Conservation (phyloP, 108 stramenopile species). For the Bacterosira constricta region DNA sequence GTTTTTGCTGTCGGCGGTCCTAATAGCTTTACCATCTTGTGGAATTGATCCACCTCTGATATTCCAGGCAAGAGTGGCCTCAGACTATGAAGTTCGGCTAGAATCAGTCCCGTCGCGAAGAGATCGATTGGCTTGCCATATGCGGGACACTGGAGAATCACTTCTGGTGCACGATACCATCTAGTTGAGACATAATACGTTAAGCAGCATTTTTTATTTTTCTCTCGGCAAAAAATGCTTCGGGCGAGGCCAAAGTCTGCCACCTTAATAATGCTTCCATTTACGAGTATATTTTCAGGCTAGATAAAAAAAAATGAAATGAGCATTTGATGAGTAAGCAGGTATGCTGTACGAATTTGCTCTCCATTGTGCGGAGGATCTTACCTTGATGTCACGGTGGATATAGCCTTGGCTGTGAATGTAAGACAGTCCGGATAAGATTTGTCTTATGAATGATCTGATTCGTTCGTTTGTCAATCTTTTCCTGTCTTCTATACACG, state of each 20-base stretch:
- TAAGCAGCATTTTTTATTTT: conserved; percentile 40
- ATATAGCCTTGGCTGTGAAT: conserved; percentile 91
- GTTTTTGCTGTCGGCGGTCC: conserved; percentile 62
- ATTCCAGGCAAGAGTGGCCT: conserved; percentile 92
- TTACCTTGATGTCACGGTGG: conserved; percentile 91
- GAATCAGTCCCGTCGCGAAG: conserved; percentile 92
- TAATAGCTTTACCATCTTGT: conserved; percentile 81
- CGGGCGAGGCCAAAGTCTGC: conserved; percentile 96
- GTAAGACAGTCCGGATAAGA: conserved; percentile 85
- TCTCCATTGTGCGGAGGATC: background rate
- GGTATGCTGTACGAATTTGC: background rate
- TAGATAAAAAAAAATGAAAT: conserved; percentile 56
- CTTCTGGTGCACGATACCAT: conserved; percentile 98
- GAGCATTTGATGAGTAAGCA: conserved; percentile 71
- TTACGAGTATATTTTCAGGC: conserved; percentile 92
- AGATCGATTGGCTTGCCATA: conserved; percentile 94
- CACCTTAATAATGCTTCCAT: conserved; percentile 80
- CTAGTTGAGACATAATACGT: conserved; percentile 95
- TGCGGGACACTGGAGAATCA: conserved; percentile 68
- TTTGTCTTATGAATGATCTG: conserved; percentile 85
- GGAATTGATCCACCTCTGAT: conserved; percentile 90
- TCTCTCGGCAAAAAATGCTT: conserved; percentile 20
- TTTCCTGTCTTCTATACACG: conserved; percentile 13
- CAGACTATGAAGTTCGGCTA: conserved; percentile 91
- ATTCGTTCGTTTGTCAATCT: conserved; percentile 41